A percentile compares a stretch with the other conserved stretches of the same genome.
These are phyloP conservation scores for Diaporthe batatas DNA, from an alignment of 2,329 filamentous ascomycete species.

Conservation along the genomic window DNA sequence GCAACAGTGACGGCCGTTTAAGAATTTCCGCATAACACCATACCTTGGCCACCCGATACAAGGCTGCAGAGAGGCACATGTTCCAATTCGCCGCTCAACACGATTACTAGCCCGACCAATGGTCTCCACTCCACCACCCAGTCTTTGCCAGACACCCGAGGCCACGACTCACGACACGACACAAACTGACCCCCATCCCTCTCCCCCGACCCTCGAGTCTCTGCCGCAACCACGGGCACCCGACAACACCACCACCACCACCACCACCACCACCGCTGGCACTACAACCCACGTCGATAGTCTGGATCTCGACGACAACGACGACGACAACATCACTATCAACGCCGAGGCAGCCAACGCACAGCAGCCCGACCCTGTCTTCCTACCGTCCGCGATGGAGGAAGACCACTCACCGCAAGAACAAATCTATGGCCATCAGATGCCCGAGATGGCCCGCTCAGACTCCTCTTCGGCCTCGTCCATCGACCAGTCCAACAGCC, in stretches of 20 bases:
- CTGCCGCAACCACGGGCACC: conserved; percentile 15
- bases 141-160: conserved; percentile 41
- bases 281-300: not conserved
- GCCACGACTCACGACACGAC: conserved; percentile 43
- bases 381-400: conserved; percentile 32
- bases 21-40: conserved; percentile 10
- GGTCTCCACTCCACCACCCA: conserved; percentile 41
- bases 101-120: conserved; percentile 38
- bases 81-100: conserved; percentile 25
- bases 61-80: conserved; percentile 21
- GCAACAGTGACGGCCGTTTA: conserved; percentile 27
- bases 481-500: conserved; percentile 50
- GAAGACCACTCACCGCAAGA: conserved; percentile 35
- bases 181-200: conserved; percentile 28
- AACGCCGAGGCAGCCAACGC: conserved; percentile 2
- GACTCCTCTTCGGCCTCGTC: conserved; percentile 53
- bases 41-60: conserved; percentile 13
- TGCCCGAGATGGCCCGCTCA: conserved; percentile 48
- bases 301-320: not conserved
- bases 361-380: not conserved
- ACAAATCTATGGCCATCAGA: conserved; percentile 34
- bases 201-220: conserved; percentile 31
- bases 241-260: conserved; percentile 9
- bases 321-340: not conserved
- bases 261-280: not conserved